Evolutionary conservation across 1,139 yeast genomes (phyloP).

Genomic region (Oligophagozyma castellii): DNA sequence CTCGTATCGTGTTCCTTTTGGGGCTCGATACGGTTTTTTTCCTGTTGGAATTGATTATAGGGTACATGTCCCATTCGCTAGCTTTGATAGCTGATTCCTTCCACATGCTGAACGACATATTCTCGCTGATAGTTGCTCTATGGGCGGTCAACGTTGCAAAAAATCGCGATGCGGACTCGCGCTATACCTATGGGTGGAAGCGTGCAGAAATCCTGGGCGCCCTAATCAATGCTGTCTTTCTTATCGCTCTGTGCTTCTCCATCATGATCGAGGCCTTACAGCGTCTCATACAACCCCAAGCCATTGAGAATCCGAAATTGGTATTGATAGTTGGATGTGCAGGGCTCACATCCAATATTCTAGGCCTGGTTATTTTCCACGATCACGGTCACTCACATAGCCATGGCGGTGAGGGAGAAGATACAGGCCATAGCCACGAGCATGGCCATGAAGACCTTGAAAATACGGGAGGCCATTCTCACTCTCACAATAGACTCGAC

Average conservation of each 20-base stretch:
- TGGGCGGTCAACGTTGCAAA: slow-evolving; percentile 95
- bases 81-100: slow-evolving; percentile 93
- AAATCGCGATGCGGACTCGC: slow-evolving; percentile 69
- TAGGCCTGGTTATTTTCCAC: slow-evolving; percentile 80
- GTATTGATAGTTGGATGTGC: slow-evolving; percentile 71
- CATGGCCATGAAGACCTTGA: slow-evolving; percentile 23
- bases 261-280: slow-evolving; percentile 89
- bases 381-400: slow-evolving; percentile 72
- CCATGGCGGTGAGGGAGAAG: slow-evolving; percentile 20
- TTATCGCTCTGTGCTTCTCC: slow-evolving; percentile 83
- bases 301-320: slow-evolving; percentile 64
- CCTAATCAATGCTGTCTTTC: slow-evolving; percentile 79
- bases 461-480: slow-evolving; percentile 4
- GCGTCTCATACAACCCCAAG: slow-evolving; percentile 70
- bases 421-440: slow-evolving; percentile 29
- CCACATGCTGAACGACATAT: slow-evolving; percentile 93
- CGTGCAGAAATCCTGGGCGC: slow-evolving; percentile 94
- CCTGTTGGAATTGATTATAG: slow-evolving; percentile 70
- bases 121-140: slow-evolving; percentile 76
- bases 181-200: slow-evolving; percentile 92
- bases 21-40: slow-evolving; percentile 72
- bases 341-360: slow-evolving; percentile 68
- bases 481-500: slow-evolving; percentile 11
- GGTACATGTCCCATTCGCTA: slow-evolving; percentile 80
- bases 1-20: slow-evolving; percentile 60